These are phyloP conservation scores for Mrakia blollopis DNA, from an alignment of 768 basidiomycete species.

Conservation along the genomic window DNA sequence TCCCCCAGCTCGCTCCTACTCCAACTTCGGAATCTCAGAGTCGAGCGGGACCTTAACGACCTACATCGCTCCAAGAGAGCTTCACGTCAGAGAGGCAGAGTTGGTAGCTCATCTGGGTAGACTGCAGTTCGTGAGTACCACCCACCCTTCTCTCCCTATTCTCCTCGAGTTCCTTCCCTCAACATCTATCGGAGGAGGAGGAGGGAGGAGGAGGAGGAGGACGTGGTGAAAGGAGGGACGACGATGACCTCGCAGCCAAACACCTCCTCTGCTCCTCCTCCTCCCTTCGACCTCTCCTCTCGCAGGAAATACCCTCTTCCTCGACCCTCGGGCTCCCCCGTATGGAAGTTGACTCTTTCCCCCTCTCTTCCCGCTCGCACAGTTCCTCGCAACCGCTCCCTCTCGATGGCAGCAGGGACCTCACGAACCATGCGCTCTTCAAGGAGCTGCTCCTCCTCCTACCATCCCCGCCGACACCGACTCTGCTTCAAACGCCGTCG, in stretches of 20 bases:
- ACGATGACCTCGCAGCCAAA: not conserved
- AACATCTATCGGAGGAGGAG: not conserved
- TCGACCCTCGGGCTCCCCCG: not conserved
- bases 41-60: constrained; percentile 5
- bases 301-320: too few species aligned
- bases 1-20: not conserved
- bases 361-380: not conserved
- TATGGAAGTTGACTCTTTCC: not conserved
- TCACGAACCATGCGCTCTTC: not conserved
- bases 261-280: not conserved
- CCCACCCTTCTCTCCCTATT: not conserved
- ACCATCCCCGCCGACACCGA: constrained; percentile 18
- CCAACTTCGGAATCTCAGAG: not conserved
- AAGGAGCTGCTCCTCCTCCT: constrained; percentile 17
- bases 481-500: not conserved
- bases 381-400: constrained; percentile 36
- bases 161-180: too few species aligned
- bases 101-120: constrained; percentile 29
- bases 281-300: too few species aligned
- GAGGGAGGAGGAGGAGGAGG: not conserved
- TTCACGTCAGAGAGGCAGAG: constrained; percentile 24
- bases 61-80: constrained; percentile 9
- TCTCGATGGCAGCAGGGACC: constrained; percentile 31
- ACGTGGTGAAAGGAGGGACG: not conserved
- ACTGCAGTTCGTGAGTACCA: constrained; percentile 27